phyloP scores from a whole-genome alignment of 2,329 filamentous ascomycete species.

The Pyrenochaeta sp. region DNA sequence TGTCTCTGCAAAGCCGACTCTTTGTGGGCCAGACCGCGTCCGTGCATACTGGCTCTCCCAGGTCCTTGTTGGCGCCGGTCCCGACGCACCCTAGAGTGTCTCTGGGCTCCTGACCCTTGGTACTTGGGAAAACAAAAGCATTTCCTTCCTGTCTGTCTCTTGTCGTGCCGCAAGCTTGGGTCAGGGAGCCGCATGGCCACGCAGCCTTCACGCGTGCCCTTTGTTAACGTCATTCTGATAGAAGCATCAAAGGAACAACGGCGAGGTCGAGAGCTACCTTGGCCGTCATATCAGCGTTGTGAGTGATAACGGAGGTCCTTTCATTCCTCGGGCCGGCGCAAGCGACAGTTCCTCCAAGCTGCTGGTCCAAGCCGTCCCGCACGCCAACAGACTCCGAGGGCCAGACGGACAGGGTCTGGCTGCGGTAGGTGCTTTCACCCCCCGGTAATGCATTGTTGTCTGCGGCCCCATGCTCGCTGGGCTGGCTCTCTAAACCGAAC shows the following conservation, averaged over 20 bases:
- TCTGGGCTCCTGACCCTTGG: conserved; percentile 42
- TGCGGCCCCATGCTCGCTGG: conserved; percentile 43
- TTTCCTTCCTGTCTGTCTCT: conserved; percentile 33
- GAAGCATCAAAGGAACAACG: conserved; percentile 9
- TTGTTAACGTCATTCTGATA: conserved; percentile 3
- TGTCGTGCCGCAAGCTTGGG: conserved; percentile 43
- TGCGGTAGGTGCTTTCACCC: conserved; percentile 41
- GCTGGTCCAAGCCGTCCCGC: conserved; percentile 52
- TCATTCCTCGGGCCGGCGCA: conserved; percentile 44
- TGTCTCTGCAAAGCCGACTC: conserved; percentile 38
- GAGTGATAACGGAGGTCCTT: conserved; percentile 20
- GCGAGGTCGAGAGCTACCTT: conserved; percentile 11
- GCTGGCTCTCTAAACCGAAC: conserved; percentile 37
- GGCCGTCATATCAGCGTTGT: conserved; percentile 21
- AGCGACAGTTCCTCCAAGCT: conserved; percentile 47
- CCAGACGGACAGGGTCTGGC: conserved; percentile 45
- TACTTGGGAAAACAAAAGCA: conserved; percentile 45
- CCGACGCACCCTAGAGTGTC: conserved; percentile 39
- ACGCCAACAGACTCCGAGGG: conserved; percentile 47
- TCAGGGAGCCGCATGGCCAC: conserved; percentile 44
- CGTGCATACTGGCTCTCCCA: conserved; percentile 35
- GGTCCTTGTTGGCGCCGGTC: conserved; percentile 46
- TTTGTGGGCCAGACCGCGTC: conserved; percentile 45
- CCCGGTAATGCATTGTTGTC: conserved; percentile 46
- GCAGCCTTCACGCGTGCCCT: conserved; percentile 13